Evolutionary conservation across 345 rosid genomes (phyloP).

Genomic region (Hirschfeldia incana): DNA sequence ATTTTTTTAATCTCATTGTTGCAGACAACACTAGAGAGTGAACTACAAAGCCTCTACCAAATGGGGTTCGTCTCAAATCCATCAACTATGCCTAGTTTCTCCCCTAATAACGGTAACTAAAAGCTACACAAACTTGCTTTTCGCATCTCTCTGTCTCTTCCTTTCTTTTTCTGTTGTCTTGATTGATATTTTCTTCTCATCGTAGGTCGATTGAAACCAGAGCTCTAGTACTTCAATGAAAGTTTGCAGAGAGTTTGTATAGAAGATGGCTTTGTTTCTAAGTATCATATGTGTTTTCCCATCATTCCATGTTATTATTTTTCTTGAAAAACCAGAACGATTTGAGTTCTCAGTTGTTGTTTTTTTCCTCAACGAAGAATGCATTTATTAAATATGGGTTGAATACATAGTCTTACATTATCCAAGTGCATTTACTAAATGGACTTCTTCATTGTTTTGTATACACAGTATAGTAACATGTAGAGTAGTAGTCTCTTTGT

Average conservation of each 20-base stretch:
- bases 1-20: not conserved
- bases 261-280: constrained; percentile 35
- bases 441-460: not conserved
- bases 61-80: constrained; percentile 67
- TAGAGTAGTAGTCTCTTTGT: not conserved
- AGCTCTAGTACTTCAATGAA: constrained; percentile 47
- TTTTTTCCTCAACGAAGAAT: constrained; percentile 22
- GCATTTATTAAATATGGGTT: constrained; percentile 12
- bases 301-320: constrained; percentile 15
- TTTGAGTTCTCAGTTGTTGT: constrained; percentile 38
- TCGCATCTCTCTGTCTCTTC: not conserved
- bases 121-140: constrained; percentile 13
- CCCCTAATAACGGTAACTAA: constrained; percentile 58
- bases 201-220: constrained; percentile 66
- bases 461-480: not conserved
- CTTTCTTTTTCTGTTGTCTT: not conserved
- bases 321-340: constrained; percentile 10
- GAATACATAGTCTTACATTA: no score
- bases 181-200: not conserved
- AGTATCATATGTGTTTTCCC: constrained; percentile 32
- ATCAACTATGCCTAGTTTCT: constrained; percentile 57
- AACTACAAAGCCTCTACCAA: constrained; percentile 70
- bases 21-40: constrained; percentile 64
- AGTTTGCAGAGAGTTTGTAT: constrained; percentile 31
- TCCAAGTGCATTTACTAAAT: no score